Evolutionary conservation across 495 filamentous ascomycete species (phyloP).

Genomic region (Cercophora newfieldiana): DNA sequence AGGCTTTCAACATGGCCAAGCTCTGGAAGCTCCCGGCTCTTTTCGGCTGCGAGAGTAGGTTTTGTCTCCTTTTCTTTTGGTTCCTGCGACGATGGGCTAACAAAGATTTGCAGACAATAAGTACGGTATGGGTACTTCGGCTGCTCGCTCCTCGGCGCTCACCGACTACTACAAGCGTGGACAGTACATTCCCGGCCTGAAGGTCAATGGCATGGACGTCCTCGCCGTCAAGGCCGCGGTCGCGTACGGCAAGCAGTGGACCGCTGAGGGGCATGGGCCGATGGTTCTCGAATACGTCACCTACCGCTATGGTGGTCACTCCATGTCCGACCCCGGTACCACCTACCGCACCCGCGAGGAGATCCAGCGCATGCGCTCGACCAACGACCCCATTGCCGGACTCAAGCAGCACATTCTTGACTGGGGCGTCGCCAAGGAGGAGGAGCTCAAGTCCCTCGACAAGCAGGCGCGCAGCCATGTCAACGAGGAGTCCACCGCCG

Average conservation of each 20-base stretch:
- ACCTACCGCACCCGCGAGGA: constrained; percentile 99
- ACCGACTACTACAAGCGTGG: constrained; percentile 99
- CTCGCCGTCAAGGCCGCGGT: constrained; percentile 96
- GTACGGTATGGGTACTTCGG: constrained; percentile 99
- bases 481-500: constrained; percentile 85
- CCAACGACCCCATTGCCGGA: constrained; percentile 96
- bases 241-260: constrained; percentile 85
- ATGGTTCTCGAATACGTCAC: constrained; percentile 98
- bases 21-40: constrained; percentile 94
- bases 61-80: neutral
- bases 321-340: constrained; percentile 98
- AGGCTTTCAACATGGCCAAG: constrained; percentile 99
- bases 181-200: constrained; percentile 98
- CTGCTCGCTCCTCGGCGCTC: constrained; percentile 86
- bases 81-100: neutral
- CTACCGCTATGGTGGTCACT: constrained; percentile 98
- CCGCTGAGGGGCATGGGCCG: constrained; percentile 77
- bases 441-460: constrained; percentile 95
- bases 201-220: constrained; percentile 99
- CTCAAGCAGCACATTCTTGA: constrained; percentile 97
- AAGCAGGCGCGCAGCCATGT: constrained; percentile 83
- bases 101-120: constrained; percentile 77
- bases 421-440: constrained; percentile 88
- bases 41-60: constrained; percentile 96
- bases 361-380: constrained; percentile 98